Base-by-base conservation (phyloP, 805 yeast species). In the Helenozyma baotianmanensis region DNA sequence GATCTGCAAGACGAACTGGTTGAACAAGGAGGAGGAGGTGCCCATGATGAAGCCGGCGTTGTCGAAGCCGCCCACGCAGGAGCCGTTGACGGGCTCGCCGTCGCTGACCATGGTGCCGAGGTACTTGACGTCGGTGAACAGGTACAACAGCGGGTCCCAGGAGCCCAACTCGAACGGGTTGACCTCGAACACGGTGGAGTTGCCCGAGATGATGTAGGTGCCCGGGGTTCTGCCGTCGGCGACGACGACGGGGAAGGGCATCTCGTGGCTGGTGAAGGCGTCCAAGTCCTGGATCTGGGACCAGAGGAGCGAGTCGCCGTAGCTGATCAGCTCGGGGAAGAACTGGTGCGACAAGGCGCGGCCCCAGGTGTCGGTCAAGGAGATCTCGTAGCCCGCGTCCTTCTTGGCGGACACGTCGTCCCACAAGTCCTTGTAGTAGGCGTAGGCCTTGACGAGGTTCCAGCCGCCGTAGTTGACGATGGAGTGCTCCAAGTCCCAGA, bases 81-180 rank as follows among this genome's bases (percentile, higher is more conserved):
- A 45, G 25, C 57, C 56, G 31, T 47, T 47, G 4, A 50, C 48
- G 8, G 86, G 80, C 14, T 51, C 42, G 25, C 96, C 96, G 39
- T 76, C 67, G 16, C 66, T 48, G 22, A 82, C 70, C 14, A 70
- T 56, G 1, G 94, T 70, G 8, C 96, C 96, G 29, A 84, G 55
- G 52, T 82, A 86, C 55, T 77, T 71, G 27, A 76, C 58, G 39
- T 82, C 80, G 9, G 79, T 67, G 56, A 88, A 87, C 3, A 81
- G 62, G 35, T 71, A 65, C 34, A 84, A 58, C 1, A 81, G 64
- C 10, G 86, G 82, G 52, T 88, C 96, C 95, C 95, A 87, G 4
- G 94, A 79, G 10, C 96, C 96, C 50, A 87, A 36, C 44, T 64
- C 71, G 41, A 32, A 64, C 4, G 71, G 65, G 30, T 50, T 60